Evolutionary conservation across 768 basidiomycete species (phyloP).

Genomic region (Leccinum uliginosum): DNA sequence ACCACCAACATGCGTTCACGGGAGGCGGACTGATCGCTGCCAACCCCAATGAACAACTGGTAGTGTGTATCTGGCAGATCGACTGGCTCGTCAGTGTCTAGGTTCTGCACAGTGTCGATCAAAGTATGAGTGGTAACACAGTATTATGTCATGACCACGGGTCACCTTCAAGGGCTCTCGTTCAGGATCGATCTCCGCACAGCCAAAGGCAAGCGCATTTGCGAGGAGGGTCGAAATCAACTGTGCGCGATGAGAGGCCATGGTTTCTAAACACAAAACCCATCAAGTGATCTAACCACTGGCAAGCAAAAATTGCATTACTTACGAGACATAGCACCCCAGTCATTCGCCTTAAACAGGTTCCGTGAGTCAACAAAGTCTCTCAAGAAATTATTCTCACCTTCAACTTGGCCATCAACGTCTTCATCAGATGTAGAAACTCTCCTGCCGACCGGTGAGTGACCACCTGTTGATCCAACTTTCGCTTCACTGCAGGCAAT

Average conservation of each 20-base stretch:
- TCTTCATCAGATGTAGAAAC: conserved; percentile 56
- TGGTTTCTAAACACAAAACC: conserved; percentile 35
- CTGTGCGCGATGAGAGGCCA: conserved; percentile 46
- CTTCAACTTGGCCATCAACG: conserved; percentile 65
- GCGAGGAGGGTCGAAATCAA: conserved; percentile 39
- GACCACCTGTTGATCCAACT: conserved; percentile 43
- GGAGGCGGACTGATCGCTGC: conserved; percentile 12
- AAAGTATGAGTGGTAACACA: not conserved
- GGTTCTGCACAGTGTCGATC: conserved; percentile 36
- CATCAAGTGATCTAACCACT: not conserved
- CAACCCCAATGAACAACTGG: conserved; percentile 32
- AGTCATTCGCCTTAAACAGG: conserved; percentile 49
- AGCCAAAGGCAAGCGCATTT: conserved; percentile 46
- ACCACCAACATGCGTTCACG: conserved; percentile 12
- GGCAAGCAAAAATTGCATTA: not conserved
- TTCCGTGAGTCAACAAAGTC: not conserved
- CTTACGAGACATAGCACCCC: conserved; percentile 58
- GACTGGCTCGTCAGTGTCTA: conserved; percentile 45
- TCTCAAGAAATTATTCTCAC: conserved; percentile 24
- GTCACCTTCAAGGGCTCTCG: conserved; percentile 49
- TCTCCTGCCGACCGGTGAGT: conserved; percentile 50
- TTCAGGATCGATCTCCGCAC: conserved; percentile 42
- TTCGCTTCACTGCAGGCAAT: conserved; percentile 43
- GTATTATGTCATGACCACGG: not conserved
- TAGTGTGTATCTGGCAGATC: conserved; percentile 34